phyloP scores from a whole-genome alignment of 23 red algal species.

The Cyanidiococcus yangmingshanensis region DNA sequence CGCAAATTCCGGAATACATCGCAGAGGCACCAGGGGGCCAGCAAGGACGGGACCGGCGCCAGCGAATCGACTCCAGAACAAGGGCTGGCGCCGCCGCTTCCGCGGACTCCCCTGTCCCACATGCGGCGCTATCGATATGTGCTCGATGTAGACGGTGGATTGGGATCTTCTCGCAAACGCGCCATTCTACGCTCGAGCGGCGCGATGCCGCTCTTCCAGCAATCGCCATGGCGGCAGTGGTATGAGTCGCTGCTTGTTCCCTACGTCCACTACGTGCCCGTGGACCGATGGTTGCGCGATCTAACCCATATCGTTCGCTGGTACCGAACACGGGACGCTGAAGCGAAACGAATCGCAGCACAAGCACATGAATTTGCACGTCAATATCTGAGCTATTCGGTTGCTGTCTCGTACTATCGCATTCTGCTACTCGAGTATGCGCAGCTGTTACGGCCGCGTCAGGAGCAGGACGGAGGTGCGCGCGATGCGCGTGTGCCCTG shows the following conservation, averaged over 20 bases:
- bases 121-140: constrained; percentile 48
- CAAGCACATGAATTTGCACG: neutral
- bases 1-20: constrained; percentile 37
- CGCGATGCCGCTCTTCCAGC: constrained; percentile 41
- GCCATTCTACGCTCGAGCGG: constrained; percentile 37
- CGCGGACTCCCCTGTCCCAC: constrained; percentile 24
- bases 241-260: constrained; percentile 48
- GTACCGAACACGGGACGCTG: neutral
- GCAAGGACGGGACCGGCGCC: neutral
- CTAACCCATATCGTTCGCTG: constrained; percentile 22
- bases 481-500: neutral
- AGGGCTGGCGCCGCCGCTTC: constrained; percentile 10
- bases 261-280: constrained; percentile 36
- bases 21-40: neutral
- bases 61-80: neutral
- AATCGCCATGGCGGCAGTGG: constrained; percentile 45
- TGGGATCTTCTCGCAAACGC: constrained; percentile 52
- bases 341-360: neutral
- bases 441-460: neutral
- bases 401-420: constrained; percentile 1
- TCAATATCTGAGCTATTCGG: neutral
- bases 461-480: neutral
- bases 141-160: constrained; percentile 60
- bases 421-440: constrained; percentile 2
- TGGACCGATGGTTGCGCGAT: constrained; percentile 41